Conservation (phyloP, 2,329 filamentous ascomycete genomes). For the Sarocladiaceae sp. region DNA sequence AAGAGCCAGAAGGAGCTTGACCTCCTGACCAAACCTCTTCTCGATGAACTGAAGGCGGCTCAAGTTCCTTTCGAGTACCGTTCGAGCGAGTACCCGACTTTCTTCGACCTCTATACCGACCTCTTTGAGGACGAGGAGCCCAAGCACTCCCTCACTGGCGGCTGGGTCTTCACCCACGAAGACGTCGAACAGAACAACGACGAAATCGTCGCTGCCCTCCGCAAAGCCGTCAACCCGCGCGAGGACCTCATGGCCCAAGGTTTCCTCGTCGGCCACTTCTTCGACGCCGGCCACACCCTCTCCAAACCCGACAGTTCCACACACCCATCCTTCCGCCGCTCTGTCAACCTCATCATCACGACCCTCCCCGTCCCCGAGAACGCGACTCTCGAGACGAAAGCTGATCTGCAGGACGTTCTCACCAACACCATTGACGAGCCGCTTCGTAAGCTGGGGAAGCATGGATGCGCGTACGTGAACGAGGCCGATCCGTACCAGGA, state of each 20-base stretch:
- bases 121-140: conserved; percentile 30
- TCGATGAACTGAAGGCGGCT: conserved; percentile 24
- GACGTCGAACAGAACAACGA: conserved; percentile 29
- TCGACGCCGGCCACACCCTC: conserved; percentile 27
- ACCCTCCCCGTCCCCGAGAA: conserved; percentile 26
- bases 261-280: conserved; percentile 32
- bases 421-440: conserved; percentile 29
- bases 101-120: conserved; percentile 30
- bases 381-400: conserved; percentile 35
- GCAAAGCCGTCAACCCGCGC: conserved; percentile 22
- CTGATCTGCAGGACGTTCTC: conserved; percentile 31
- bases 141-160: conserved; percentile 27
- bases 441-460: conserved; percentile 21
- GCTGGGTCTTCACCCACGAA: conserved; percentile 29
- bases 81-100: conserved; percentile 24
- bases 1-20: conserved; percentile 28
- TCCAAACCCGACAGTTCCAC: conserved; percentile 31
- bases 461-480: conserved; percentile 39
- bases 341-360: conserved; percentile 29
- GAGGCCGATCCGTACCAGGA: conserved; percentile 42
- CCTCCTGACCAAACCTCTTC: conserved; percentile 27
- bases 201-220: conserved; percentile 28
- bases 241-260: conserved; percentile 20
- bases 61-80: conserved; percentile 21
- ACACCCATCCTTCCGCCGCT: conserved; percentile 30